These are phyloP conservation scores for Chaetoscypha palmicola DNA, from an alignment of 2,329 filamentous ascomycete genomes.

Conservation along the genomic window DNA sequence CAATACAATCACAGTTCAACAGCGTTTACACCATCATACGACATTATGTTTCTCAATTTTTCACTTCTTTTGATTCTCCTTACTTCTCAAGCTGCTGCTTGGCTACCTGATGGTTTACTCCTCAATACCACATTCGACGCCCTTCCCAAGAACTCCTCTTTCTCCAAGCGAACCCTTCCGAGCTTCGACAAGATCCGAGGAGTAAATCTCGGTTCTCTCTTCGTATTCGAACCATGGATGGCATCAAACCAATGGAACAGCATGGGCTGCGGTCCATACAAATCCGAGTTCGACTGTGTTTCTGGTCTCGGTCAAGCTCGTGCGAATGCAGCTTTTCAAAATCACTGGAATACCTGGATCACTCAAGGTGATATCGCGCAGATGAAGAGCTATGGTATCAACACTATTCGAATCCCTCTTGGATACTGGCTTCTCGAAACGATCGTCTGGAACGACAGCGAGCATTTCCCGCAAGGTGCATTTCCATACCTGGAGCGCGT, in stretches of 20 bases:
- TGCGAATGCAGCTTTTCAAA: not conserved
- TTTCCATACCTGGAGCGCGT: slow-evolving; percentile 38
- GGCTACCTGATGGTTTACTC: not conserved
- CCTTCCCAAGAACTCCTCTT: not conserved
- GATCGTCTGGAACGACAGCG: slow-evolving; percentile 36
- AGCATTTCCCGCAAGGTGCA: slow-evolving; percentile 42
- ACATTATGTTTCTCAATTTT: too few relatives aligned
- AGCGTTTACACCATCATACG: too few relatives aligned
- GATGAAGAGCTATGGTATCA: slow-evolving; percentile 40
- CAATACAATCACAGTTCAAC: too few relatives aligned
- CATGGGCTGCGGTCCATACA: slow-evolving; percentile 3
- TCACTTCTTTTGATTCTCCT: too few relatives aligned
- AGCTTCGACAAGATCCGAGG: slow-evolving; percentile 3
- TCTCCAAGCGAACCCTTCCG: not conserved
- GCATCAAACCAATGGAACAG: not conserved
- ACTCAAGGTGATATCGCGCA: slow-evolving; percentile 38
- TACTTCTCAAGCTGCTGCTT: too few relatives aligned
- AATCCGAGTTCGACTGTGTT: slow-evolving; percentile 2
- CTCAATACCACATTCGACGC: not conserved
- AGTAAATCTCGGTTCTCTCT: slow-evolving; percentile 1
- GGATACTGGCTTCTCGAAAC: slow-evolving; percentile 45
- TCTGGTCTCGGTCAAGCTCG: not conserved
- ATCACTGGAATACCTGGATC: slow-evolving; percentile 36
- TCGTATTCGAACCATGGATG: slow-evolving; percentile 3
- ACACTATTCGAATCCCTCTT: slow-evolving; percentile 43